Evolutionary conservation across 2,329 filamentous ascomycete genomes (phyloP), one percentile per base, ranked within the genome.

Genomic region (Cladobotryum mycophilum): DNA sequence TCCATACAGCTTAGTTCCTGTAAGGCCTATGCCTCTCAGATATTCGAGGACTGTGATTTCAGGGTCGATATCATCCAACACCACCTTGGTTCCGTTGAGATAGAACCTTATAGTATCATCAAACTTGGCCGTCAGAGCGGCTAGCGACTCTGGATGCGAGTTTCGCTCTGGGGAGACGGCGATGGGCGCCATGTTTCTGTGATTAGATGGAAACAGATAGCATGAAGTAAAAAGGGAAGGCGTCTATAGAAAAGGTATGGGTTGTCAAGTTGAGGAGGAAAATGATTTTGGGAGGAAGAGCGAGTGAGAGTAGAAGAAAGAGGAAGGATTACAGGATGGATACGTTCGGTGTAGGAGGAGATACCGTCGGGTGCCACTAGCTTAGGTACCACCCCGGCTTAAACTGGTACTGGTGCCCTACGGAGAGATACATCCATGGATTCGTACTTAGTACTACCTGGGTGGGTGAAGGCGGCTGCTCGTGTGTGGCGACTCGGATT

Each of bases 11-110:
- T 99, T 99, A 12, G 93, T 97, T 13, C 93, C 93, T 4, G 92
- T 97, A 60, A 97, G 74, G 1, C 93, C 93, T 64, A 97, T 88
- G 17, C 91, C 92, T 55, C 93, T 81, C 37, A 99, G 77, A 61
- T 97, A 99, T 67, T 97, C 92, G 6, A 99, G 75, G 33, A 99
- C 76, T 0, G 93, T 99, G 44, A 91, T 77, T 65, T 97, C 92
- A 0, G 93, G 93, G 63, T 97, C 91, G 47, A 93, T 82, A 12
- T 88, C 80, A 58, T 96, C 91, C 14, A 99, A 74, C 1, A 86
- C 81, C 14, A 97, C 87, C 57, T 85, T 88, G 2, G 92, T 96
- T 55, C 93, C 93, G 66, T 99, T 99, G 47, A 99, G 81, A 66
- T 90, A 97, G 75, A 97, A 97, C 15, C 86, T 80, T 53, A 97